A percentile compares a stretch with the other conserved stretches of the same genome.
Evolutionary conservation across 805 yeast species (phyloP).

Genomic region (Alloascoidea hylecoeti): DNA sequence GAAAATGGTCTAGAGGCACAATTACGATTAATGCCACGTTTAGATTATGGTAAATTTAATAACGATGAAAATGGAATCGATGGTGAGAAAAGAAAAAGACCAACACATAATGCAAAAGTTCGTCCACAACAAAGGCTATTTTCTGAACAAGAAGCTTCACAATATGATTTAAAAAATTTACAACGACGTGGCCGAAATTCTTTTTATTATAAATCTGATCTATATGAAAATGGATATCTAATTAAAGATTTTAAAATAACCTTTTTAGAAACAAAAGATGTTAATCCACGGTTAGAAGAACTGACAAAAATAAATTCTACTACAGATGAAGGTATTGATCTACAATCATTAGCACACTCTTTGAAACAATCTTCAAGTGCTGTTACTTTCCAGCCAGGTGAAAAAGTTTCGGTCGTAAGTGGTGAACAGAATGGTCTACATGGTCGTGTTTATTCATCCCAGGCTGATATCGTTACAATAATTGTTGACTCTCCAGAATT

Average conservation of each 20-base stretch:
- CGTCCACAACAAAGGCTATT: constrained; percentile 82
- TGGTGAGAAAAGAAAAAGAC: constrained; percentile 36
- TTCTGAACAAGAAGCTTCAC: constrained; percentile 78
- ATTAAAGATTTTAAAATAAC: constrained; percentile 78
- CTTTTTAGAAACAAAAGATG: constrained; percentile 55
- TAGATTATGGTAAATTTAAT: constrained; percentile 65
- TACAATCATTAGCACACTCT: constrained; percentile 77
- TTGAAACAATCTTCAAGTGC: constrained; percentile 49
- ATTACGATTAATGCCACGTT: constrained; percentile 81
- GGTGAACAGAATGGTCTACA: constrained; percentile 90
- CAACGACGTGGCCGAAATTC: constrained; percentile 42
- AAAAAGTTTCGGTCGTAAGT: constrained; percentile 76
- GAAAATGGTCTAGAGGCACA: constrained; percentile 95
- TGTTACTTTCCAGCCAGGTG: constrained; percentile 78
- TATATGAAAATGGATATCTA: constrained; percentile 78
- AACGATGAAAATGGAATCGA: constrained; percentile 26
- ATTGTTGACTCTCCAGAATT: constrained; percentile 31
- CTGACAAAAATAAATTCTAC: constrained; percentile 65
- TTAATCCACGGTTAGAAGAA: constrained; percentile 74
- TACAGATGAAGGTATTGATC: constrained; percentile 77
- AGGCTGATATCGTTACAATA: constrained; percentile 45
- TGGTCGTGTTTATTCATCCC: constrained; percentile 63
- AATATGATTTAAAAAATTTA: constrained; percentile 62
- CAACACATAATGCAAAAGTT: constrained; percentile 39
- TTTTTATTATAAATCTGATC: constrained; percentile 73